These are phyloP conservation scores for Pichia cactophila DNA, from an alignment of 1,139 yeast genomes.

Conservation along the genomic window DNA sequence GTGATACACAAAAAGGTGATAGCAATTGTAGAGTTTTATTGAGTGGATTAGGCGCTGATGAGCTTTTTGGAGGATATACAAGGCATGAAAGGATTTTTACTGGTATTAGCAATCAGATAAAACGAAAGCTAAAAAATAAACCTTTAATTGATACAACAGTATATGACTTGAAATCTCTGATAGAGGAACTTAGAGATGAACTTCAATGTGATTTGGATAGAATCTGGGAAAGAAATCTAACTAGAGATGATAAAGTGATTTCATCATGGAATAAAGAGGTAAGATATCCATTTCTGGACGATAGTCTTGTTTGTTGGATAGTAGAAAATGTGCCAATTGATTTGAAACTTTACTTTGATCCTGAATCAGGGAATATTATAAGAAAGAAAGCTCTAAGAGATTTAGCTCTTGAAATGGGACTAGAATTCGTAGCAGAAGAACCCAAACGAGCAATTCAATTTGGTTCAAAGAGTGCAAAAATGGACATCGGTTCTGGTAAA, in stretches of 20 bases:
- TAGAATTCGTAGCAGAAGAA: constrained; percentile 58
- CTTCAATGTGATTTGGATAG: constrained; percentile 62
- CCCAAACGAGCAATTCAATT: constrained; percentile 95
- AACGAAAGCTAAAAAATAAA: constrained; percentile 14
- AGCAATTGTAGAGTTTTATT: constrained; percentile 64
- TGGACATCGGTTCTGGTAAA: constrained; percentile 67
- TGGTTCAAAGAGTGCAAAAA: constrained; percentile 91
- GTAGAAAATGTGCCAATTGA: constrained; percentile 41
- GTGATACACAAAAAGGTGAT: constrained; percentile 10
- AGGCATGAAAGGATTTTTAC: constrained; percentile 55
- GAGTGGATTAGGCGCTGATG: constrained; percentile 98
- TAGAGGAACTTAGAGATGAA: constrained; percentile 40
- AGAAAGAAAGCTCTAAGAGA: constrained; percentile 61
- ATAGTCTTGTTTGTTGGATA: constrained; percentile 48
- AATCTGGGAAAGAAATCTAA: constrained; percentile 71
- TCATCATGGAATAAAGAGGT: constrained; percentile 84
- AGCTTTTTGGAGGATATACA: constrained; percentile 86
- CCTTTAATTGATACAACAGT: constrained; percentile 17
- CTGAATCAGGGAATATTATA: constrained; percentile 30
- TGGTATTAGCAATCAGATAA: constrained; percentile 24
- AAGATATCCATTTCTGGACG: constrained; percentile 81
- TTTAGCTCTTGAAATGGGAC: constrained; percentile 46
- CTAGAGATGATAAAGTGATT: constrained; percentile 86
- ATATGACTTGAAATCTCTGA: constrained; percentile 22
- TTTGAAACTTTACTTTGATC: constrained; percentile 34